Base-by-base conservation (phyloP, 257 asterid species). In the Gentiana straminea region DNA sequence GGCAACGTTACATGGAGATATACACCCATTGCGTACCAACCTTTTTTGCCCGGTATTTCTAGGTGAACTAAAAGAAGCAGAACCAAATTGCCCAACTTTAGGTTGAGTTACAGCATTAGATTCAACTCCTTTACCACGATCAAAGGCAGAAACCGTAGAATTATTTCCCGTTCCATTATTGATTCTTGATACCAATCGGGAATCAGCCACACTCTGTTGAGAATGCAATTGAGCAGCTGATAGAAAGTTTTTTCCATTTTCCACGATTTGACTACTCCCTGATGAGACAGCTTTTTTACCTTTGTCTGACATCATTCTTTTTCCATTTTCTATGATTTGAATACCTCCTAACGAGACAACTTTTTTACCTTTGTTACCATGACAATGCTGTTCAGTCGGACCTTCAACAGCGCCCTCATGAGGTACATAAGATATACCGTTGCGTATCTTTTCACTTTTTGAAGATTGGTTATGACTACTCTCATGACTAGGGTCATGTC, bases 21-120 rank as follows among this genome's bases (percentile, higher is more conserved):
- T 90, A 71, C 87, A 84, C 68, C 97, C 97, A 77, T 86, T 90
- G 63, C 84, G 72, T n/a, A 86, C 97, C 80, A 86, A 68, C 62
- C 83, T 79, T 71, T 73, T 89, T 63, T 83, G 91, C 72, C 73
- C 78, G 73, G 54, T 66, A 63, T 71, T 73, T 71, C 73, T 71
- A 52, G 86, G 77, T 41, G 46, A 52, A 62, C 58, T 62, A 60
- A 54, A 53, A 75, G 76, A 52, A 35, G 68, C 41, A 35, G 66
- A 64, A 60, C 68, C 69, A 62, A 32, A 51, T 60, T 61, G 70
- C 49, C 62, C 76, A 65, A 69, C 63, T 67, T 72, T 70, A 57
- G 59, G 70, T 57, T 52, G 81, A 52, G 60, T 12, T 65, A 49
- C 67, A 36, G 15, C 62, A 51, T 33, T 63, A 58, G 51, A 57